Evolutionary conservation across 1,284 basidiomycete genomes (phyloP).

Genomic region (Veloboletus limbatus): DNA sequence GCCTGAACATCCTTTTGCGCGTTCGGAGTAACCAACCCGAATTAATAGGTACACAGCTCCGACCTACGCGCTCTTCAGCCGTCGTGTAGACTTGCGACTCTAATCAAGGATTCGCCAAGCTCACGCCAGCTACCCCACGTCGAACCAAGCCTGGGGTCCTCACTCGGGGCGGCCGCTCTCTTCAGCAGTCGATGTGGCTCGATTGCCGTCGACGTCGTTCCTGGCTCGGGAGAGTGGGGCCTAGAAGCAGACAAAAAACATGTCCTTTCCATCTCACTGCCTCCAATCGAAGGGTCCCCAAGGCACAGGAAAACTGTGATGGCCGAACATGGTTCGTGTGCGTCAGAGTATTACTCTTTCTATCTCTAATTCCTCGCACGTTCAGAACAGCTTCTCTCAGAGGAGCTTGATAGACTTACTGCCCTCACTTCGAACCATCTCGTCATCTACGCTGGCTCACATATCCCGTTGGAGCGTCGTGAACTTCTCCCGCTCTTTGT

Average conservation of each 20-base stretch:
- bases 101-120: slow-evolving; percentile 47
- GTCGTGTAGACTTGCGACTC: slow-evolving; percentile 45
- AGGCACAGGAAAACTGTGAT: slow-evolving; percentile 45
- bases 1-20: background rate
- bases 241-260: slow-evolving; percentile 46
- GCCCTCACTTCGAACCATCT: slow-evolving; percentile 55
- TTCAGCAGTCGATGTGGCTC: slow-evolving; percentile 55
- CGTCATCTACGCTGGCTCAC: slow-evolving; percentile 60
- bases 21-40: slow-evolving; percentile 1
- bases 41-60: slow-evolving; percentile 59
- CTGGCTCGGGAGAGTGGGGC: slow-evolving; percentile 35
- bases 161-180: slow-evolving; percentile 38
- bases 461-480: slow-evolving; percentile 36
- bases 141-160: slow-evolving; percentile 30
- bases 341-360: background rate
- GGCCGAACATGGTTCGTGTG: slow-evolving; percentile 49
- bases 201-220: slow-evolving; percentile 38
- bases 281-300: slow-evolving; percentile 44
- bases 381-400: slow-evolving; percentile 43
- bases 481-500: slow-evolving; percentile 34
- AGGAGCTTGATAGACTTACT: slow-evolving; percentile 48
- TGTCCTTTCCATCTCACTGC: slow-evolving; percentile 55
- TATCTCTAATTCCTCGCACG: slow-evolving; percentile 2
- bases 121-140: slow-evolving; percentile 64
- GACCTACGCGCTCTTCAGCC: slow-evolving; percentile 60